Evolutionary conservation across 1,139 yeast genomes (phyloP).

Genomic region (Pichia sp.): DNA sequence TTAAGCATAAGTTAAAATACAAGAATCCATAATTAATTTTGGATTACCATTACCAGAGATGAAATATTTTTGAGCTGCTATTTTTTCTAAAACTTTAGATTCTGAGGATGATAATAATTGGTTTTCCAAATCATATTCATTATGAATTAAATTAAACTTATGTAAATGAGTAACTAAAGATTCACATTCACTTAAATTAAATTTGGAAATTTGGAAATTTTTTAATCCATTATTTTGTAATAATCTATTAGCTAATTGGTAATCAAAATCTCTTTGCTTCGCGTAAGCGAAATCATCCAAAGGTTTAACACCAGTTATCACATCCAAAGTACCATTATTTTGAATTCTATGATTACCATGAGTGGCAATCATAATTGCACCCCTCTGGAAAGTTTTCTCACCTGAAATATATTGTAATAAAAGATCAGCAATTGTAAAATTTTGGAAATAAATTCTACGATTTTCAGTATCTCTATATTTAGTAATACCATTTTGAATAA

Average conservation of each 20-base stretch:
- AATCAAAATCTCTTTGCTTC: conserved; percentile 45
- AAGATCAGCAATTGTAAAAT: conserved; percentile 61
- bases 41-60: conserved; percentile 80
- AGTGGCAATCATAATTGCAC: conserved; percentile 64
- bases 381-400: conserved; percentile 42
- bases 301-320: conserved; percentile 46
- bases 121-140: conserved; percentile 35
- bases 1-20: conserved; percentile 31
- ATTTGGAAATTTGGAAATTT: conserved; percentile 45
- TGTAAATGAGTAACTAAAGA: conserved; percentile 48
- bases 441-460: conserved; percentile 50
- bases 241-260: conserved; percentile 42
- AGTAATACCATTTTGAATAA: conserved; percentile 51
- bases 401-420: conserved; percentile 56
- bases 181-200: conserved; percentile 49
- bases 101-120: conserved; percentile 12
- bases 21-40: conserved; percentile 50
- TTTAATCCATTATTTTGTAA: conserved; percentile 29
- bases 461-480: conserved; percentile 56
- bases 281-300: conserved; percentile 52
- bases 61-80: conserved; percentile 48
- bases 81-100: conserved; percentile 25
- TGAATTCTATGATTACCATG: conserved; percentile 39
- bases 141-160: conserved; percentile 49
- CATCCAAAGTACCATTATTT: conserved; percentile 47